These are phyloP conservation scores for Mucor circinelloides DNA, from an alignment of 371 early-diverging fungal species.

Conservation along the genomic window DNA sequence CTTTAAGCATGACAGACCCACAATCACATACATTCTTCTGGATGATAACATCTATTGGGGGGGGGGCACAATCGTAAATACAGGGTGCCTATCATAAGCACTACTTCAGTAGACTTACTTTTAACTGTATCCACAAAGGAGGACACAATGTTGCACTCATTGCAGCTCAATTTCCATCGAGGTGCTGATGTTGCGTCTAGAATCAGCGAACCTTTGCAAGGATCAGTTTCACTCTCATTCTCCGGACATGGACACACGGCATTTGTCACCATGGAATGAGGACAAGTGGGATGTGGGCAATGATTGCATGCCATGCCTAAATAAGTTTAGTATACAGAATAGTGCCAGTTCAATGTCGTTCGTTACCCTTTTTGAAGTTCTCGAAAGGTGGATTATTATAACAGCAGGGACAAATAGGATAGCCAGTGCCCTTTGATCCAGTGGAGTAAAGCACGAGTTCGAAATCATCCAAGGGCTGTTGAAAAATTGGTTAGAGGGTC, in stretches of 20 bases:
- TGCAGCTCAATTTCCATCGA: slow-evolving; percentile 56
- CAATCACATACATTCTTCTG: slow-evolving; percentile 43
- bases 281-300: slow-evolving; percentile 54
- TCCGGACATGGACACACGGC: slow-evolving; percentile 54
- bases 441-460: slow-evolving; percentile 56
- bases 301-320: slow-evolving; percentile 55
- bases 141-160: slow-evolving; percentile 53
- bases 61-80: too few species aligned
- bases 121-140: slow-evolving; percentile 50
- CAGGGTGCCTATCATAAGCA: too few species aligned
- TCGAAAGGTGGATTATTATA: slow-evolving; percentile 61
- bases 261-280: slow-evolving; percentile 51
- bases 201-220: slow-evolving; percentile 48
- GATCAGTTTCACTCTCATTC: slow-evolving; percentile 30
- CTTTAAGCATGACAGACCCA: slow-evolving; percentile 39
- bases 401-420: slow-evolving; percentile 57
- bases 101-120: slow-evolving; percentile 16
- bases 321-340: neutral
- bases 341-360: neutral
- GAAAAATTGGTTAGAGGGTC: neutral
- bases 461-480: slow-evolving; percentile 54
- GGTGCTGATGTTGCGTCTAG: slow-evolving; percentile 60
- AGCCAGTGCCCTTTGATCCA: slow-evolving; percentile 56
- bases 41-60: slow-evolving; percentile 41
- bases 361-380: slow-evolving; percentile 40